A percentile compares a stretch with the other conserved stretches of the same genome.
phyloP scores from a whole-genome alignment of 108 stramenopile genomes.

The Nannochloropsis salina region DNA sequence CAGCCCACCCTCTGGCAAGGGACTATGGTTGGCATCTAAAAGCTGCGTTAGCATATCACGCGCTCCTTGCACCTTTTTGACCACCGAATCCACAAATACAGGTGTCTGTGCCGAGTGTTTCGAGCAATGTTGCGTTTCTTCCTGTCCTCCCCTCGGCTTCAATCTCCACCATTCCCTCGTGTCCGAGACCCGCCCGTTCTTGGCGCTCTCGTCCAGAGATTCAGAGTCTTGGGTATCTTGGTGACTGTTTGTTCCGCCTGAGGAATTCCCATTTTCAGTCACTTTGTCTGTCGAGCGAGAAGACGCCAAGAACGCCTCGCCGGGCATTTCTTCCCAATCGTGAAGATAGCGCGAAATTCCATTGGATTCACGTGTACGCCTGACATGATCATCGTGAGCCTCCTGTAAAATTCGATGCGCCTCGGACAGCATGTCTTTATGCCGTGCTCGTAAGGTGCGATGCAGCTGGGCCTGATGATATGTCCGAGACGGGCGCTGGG shows the following conservation, averaged over 20 bases:
- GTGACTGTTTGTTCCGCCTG: neutral
- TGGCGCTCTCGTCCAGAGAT: neutral
- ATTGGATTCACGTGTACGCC: neutral
- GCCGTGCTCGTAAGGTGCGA: neutral
- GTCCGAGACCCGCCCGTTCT: neutral
- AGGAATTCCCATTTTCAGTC: neutral
- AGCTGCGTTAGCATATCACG: neutral
- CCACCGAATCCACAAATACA: neutral
- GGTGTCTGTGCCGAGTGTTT: neutral
- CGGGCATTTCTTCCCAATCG: neutral
- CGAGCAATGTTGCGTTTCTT: neutral
- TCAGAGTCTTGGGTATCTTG: neutral
- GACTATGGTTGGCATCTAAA: neutral
- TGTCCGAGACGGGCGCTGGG: neutral
- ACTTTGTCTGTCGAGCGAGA: neutral
- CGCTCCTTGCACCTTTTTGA: neutral
- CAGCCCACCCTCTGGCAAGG: slow-evolving; percentile 7
- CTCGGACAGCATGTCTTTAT: slow-evolving; percentile 7
- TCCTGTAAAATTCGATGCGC: slow-evolving; percentile 2
- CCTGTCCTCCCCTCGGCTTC: neutral
- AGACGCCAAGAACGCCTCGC: neutral
- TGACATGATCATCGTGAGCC: neutral
- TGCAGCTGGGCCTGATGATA: neutral
- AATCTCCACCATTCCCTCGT: neutral
- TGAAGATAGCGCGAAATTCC: neutral